Percentiles rank a stretch among this genome's conserved stretches.
phyloP scores from a whole-genome alignment of 257 asterid genomes.

The Solanum piurae region DNA sequence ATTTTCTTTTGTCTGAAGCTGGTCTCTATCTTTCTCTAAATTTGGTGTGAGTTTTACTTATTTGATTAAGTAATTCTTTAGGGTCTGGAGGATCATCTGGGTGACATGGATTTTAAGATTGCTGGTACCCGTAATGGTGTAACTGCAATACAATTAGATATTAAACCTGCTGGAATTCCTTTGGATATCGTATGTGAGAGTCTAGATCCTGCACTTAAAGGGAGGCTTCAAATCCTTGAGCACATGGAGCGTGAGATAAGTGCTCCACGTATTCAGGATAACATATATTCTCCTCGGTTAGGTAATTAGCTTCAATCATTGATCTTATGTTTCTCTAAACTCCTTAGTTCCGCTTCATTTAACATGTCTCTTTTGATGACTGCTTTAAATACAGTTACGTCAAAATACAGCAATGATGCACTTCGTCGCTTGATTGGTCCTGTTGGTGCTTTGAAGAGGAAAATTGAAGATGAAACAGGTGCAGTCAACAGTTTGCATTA shows the following conservation, averaged over 20 bases:
- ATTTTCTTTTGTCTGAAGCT: not conserved
- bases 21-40: not conserved
- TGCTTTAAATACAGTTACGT: slow-evolving; percentile 36
- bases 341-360: not conserved
- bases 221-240: slow-evolving; percentile 77
- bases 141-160: slow-evolving; percentile 93
- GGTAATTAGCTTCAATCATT: slow-evolving; percentile 24
- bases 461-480: slow-evolving; percentile 97
- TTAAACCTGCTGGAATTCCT: slow-evolving; percentile 97
- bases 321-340: not conserved
- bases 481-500: not conserved
- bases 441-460: slow-evolving; percentile 81
- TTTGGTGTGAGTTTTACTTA: not conserved
- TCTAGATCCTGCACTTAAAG: slow-evolving; percentile 71
- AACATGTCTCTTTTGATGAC: slow-evolving; percentile 1
- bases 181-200: slow-evolving; percentile 74
- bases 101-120: slow-evolving; percentile 98
- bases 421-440: slow-evolving; percentile 96
- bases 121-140: slow-evolving; percentile 92
- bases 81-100: slow-evolving; percentile 99
- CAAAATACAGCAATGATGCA: slow-evolving; percentile 75
- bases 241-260: slow-evolving; percentile 82
- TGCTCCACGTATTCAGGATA: slow-evolving; percentile 68
- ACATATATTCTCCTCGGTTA: slow-evolving; percentile 62
- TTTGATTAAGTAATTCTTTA: slow-evolving; percentile 10